phyloP scores from a whole-genome alignment of 257 asterid species.

The Jaltomata sinuosa region DNA sequence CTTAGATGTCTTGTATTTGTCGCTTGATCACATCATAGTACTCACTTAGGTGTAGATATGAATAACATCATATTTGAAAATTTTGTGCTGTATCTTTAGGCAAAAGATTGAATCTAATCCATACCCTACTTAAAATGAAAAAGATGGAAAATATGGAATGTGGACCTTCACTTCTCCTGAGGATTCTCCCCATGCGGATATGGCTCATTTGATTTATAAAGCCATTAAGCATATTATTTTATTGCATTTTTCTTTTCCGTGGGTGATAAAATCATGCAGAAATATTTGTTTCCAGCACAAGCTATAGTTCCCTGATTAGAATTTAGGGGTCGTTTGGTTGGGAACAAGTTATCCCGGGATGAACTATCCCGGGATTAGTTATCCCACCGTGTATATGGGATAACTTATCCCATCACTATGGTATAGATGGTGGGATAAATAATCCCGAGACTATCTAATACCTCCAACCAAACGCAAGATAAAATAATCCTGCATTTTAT shows the following conservation, averaged over 20 bases:
- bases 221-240: neutral
- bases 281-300: neutral
- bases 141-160: neutral
- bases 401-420: too few relatives aligned
- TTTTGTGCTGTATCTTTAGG: neutral
- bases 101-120: neutral
- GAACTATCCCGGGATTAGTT: too few relatives aligned
- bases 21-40: neutral
- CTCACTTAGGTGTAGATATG: neutral
- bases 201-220: neutral
- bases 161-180: neutral
- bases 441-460: too few relatives aligned
- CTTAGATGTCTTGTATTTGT: neutral
- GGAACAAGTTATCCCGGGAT: too few relatives aligned
- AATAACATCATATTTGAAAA: neutral
- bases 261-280: neutral
- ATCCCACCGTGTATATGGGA: too few relatives aligned
- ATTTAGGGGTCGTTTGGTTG: too few relatives aligned
- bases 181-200: neutral
- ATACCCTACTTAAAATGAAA: neutral
- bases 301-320: neutral
- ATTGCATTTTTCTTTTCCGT: neutral
- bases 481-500: too few relatives aligned
- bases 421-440: too few relatives aligned
- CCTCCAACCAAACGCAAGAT: too few relatives aligned